phyloP scores from a whole-genome alignment of 169 alveolate species.

The Cryptosporidium tyzzeri region DNA sequence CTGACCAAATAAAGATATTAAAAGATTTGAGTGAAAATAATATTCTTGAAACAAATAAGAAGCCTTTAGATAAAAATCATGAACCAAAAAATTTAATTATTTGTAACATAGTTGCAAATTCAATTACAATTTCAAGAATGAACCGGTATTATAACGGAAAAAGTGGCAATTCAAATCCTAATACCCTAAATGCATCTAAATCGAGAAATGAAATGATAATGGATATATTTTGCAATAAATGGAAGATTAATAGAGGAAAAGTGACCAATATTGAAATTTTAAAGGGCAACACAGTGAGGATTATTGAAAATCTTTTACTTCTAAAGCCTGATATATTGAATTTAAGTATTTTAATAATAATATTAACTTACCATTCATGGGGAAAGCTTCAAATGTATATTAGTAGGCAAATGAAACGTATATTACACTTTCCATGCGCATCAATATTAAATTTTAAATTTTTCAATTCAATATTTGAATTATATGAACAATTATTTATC shows the following conservation, averaged over 20 bases:
- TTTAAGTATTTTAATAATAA: slow-evolving; percentile 8
- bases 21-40: slow-evolving; percentile 1
- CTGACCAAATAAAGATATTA: slow-evolving; percentile 37
- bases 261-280: neutral
- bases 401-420: neutral
- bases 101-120: neutral
- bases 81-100: neutral
- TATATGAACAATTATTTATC: neutral
- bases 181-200: neutral
- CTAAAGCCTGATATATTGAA: slow-evolving; percentile 6
- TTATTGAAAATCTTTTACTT: slow-evolving; percentile 24
- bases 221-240: slow-evolving; percentile 47
- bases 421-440: neutral
- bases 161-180: neutral
- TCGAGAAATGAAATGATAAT: slow-evolving; percentile 61
- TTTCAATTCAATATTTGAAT: neutral
- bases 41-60: neutral
- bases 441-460: neutral
- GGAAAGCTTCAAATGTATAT: neutral
- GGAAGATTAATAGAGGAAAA: slow-evolving; percentile 12
- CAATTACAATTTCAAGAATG: slow-evolving; percentile 5
- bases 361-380: slow-evolving; percentile 28
- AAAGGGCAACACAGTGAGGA: neutral
- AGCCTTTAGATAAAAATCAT: neutral
- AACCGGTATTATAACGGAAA: neutral